Base-by-base conservation (phyloP, 75 land plant genomes). In the Selaginella moellendorffii region DNA sequence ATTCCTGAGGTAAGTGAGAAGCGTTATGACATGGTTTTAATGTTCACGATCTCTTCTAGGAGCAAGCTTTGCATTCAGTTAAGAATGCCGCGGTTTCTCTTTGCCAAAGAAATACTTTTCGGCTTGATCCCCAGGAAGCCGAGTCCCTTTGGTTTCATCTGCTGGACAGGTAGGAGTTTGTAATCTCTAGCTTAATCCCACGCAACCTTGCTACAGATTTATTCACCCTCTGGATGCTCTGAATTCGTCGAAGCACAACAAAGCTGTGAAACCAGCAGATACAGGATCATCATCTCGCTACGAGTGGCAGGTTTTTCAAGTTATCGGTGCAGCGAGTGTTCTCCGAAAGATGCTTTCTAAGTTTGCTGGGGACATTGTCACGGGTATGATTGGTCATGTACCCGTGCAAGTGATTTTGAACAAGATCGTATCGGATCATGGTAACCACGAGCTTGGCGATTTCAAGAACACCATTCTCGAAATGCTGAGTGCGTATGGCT, bases 401-500 rank as follows among this genome's bases (percentile, higher is more conserved):
- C 91, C 82, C 36, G 79, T 86, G 31, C 82, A 83, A 65, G 61
- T 59, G 17, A 81, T 89, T 51, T 86, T 86, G 87, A 74, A 78
- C 17, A 89, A 90, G 64, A 90, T 95, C 26, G 78, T 95, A 31
- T 77, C 81, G 53, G 90, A 89, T 54, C 89, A 86, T 69, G 85
- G 88, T 1, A 74, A 23, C 60, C 96, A 89, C 64, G 88, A 91
- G 52, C 89, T 95, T 76, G 91, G 91, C 54, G 91, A 89, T 73
- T 90, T 95, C 59, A 86, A 90, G 54, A 77, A 72, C 1, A 86
- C 89, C 19, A 95, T 95, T 54, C 58, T 95, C 68, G 85, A 82
- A 67, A 86, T 95, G 85, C 82, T 95, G 23, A 96, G 85, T 68
- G 77, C 77, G n/a, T 95, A 86, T 69, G 85, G 91, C 54, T 95